Evolutionary conservation across 768 basidiomycete species (phyloP).

Genomic region (Strobilomyces dryophilus): DNA sequence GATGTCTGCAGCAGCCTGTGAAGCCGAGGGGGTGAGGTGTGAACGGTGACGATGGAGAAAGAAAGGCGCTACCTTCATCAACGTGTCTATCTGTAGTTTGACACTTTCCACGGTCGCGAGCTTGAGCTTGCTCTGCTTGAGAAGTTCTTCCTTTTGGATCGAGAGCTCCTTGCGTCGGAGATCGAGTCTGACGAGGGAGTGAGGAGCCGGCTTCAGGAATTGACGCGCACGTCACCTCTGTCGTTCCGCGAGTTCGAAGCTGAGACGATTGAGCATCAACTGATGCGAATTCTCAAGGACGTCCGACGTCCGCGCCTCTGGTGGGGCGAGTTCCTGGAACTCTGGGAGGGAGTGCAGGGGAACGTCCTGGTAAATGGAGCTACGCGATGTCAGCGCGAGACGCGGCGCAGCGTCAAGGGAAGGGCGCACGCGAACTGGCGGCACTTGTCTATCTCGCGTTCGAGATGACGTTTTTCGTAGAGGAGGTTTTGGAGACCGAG

Average conservation of each 20-base stretch:
- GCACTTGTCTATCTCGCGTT: conserved; percentile 90
- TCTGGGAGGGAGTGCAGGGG: conserved; percentile 68
- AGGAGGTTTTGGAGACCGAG: conserved; percentile 82
- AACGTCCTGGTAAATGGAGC: conserved; percentile 87
- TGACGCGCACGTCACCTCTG: conserved; percentile 55
- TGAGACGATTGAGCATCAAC: conserved; percentile 82
- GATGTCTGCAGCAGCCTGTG: conserved; percentile 63
- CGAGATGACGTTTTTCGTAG: conserved; percentile 87
- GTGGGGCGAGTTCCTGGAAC: conserved; percentile 65
- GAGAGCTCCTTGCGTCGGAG: conserved; percentile 63
- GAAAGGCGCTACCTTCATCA: conserved; percentile 56
- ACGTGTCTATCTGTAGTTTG: conserved; percentile 69
- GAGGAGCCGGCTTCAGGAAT: conserved; percentile 2
- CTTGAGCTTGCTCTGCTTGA: conserved; percentile 78
- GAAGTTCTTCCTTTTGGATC: conserved; percentile 69
- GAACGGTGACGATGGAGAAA: conserved; percentile 1
- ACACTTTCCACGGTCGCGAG: conserved; percentile 69
- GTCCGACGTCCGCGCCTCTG: conserved; percentile 56
- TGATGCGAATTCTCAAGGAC: conserved; percentile 70
- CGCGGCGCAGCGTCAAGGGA: not conserved
- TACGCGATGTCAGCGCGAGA: conserved; percentile 26
- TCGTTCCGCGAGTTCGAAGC: conserved; percentile 84
- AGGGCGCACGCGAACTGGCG: conserved; percentile 75
- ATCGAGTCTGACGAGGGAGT: conserved; percentile 53
- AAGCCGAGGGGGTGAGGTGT: conserved; percentile 12